Base-by-base conservation (phyloP, 2,329 filamentous ascomycete species). In the Colletotrichum theobromicola region DNA sequence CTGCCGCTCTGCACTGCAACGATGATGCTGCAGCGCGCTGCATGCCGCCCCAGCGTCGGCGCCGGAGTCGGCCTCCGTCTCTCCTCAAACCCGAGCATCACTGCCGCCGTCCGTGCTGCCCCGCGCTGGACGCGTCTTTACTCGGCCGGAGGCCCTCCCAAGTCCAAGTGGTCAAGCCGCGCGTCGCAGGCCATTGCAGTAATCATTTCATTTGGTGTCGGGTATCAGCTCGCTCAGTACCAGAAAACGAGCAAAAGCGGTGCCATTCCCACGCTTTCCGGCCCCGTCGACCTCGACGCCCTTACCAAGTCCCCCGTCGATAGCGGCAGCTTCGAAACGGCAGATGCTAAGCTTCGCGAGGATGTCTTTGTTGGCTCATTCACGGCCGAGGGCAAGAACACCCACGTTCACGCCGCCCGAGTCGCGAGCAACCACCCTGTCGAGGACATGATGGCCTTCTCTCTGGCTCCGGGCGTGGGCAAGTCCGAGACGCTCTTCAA, bases 371-470 rank as follows among this genome's bases (percentile, higher is more conserved):
- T 78, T 5, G 78, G 77, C 5, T 74, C 77, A 1, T 77, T 67
- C 13, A 79, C 79, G 1, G 62, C 68, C 10, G 77, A 74, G 18
- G 83, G 83, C 21, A 72, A 66, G 28, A n/a, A 74, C 5, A 50
- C 72, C 1, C 78, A 83, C 8, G 79, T 85, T 5, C 82, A 85
- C 57, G 76, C 83, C 18, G 81, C 79, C 24, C 79, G 82, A 4
- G 74, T 85, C 18, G 77, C 82, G 15, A 85, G 83, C 72, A 85
- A 85, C 32, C 69, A 78, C 7, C 83, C 82, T 0, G 79, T 82
- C 7, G 84, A 85, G 75, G 84, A 85, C 35, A 77, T 83, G 26
- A 84, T 82, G 82, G 78, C 81, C 18, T 75, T 83, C 3, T 82
- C 78, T 12, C 61, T 82, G 15, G 83, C 79, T 0, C 77, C 78